Percentiles rank a stretch among this genome's conserved stretches.
Evolutionary conservation across 1,284 basidiomycete genomes (phyloP).

Genomic region (Chiua sp.): DNA sequence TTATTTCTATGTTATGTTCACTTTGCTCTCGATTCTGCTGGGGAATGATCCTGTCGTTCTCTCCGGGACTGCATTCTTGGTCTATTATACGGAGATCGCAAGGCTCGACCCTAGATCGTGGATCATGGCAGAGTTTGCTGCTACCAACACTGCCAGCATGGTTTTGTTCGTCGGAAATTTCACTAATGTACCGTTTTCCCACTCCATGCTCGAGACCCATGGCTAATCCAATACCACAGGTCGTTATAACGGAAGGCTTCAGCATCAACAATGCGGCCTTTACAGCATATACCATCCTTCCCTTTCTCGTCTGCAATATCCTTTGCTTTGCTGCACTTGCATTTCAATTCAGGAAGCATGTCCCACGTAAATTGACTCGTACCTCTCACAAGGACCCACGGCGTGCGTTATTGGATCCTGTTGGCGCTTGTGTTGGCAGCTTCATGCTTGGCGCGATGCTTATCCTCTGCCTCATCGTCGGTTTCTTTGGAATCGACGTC

Average conservation of each 20-base stretch:
- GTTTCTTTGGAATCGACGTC: conserved; percentile 68
- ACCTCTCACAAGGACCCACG: conserved; percentile 47
- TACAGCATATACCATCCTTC: conserved; percentile 74
- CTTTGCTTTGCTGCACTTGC: conserved; percentile 59
- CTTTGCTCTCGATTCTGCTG: conserved; percentile 77
- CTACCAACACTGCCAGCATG: conserved; percentile 84
- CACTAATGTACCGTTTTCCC: conserved; percentile 60
- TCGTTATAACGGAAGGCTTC: conserved; percentile 71
- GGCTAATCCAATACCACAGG: conserved; percentile 15
- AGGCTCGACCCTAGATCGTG: conserved; percentile 53
- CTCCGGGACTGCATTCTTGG: conserved; percentile 85
- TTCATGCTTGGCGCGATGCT: conserved; percentile 55
- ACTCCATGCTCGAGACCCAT: neutral
- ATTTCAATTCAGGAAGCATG: conserved; percentile 56
- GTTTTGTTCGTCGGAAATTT: conserved; percentile 75
- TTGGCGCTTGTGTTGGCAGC: conserved; percentile 58
- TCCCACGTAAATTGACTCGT: conserved; percentile 53
- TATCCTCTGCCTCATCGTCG: conserved; percentile 55
- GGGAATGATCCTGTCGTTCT: conserved; percentile 93
- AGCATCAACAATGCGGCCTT: conserved; percentile 65
- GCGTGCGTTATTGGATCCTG: conserved; percentile 53
- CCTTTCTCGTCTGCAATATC: conserved; percentile 67
- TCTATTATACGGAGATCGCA: conserved; percentile 83
- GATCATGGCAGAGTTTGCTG: conserved; percentile 63
- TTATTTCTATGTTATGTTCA: conserved; percentile 83